Evolutionary conservation across 2,329 filamentous ascomycete species (phyloP).

Genomic region (Ploettnerulaceae sp.): DNA sequence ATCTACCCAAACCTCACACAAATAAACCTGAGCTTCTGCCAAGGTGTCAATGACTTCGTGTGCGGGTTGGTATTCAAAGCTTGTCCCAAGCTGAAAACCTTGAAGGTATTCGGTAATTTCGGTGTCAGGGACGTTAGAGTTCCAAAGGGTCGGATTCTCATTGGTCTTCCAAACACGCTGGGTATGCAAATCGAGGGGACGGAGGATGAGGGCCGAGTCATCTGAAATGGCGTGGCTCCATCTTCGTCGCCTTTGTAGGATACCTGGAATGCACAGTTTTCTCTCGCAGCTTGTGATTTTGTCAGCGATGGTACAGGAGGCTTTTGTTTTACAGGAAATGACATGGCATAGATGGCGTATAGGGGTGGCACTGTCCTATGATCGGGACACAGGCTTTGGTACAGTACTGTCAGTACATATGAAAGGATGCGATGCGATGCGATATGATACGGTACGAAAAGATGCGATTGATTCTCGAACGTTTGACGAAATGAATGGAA

Average conservation of each 20-base stretch:
- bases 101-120: slow-evolving; percentile 64
- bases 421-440: too few relatives aligned
- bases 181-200: slow-evolving; percentile 56
- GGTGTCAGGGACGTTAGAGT: slow-evolving; percentile 51
- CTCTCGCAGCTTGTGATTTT: too few relatives aligned
- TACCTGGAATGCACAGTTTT: too few relatives aligned
- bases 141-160: slow-evolving; percentile 50
- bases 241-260: neutral
- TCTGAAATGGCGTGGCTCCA: slow-evolving; percentile 7
- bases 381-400: too few relatives aligned
- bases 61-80: slow-evolving; percentile 58
- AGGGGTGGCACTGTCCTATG: too few relatives aligned
- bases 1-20: slow-evolving; percentile 63
- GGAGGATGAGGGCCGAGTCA: slow-evolving; percentile 27
- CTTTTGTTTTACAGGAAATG: too few relatives aligned
- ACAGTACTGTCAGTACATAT: too few relatives aligned
- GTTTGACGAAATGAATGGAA: too few relatives aligned
- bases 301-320: too few relatives aligned
- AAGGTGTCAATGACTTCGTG: slow-evolving; percentile 60
- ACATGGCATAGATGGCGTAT: too few relatives aligned
- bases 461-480: too few relatives aligned
- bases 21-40: slow-evolving; percentile 75
- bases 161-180: slow-evolving; percentile 54
- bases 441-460: too few relatives aligned
- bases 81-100: slow-evolving; percentile 55